Evolutionary conservation across 306 rosid genomes (phyloP), one percentile per base, ranked within the genome.

Genomic region (Citrullus amarus): DNA sequence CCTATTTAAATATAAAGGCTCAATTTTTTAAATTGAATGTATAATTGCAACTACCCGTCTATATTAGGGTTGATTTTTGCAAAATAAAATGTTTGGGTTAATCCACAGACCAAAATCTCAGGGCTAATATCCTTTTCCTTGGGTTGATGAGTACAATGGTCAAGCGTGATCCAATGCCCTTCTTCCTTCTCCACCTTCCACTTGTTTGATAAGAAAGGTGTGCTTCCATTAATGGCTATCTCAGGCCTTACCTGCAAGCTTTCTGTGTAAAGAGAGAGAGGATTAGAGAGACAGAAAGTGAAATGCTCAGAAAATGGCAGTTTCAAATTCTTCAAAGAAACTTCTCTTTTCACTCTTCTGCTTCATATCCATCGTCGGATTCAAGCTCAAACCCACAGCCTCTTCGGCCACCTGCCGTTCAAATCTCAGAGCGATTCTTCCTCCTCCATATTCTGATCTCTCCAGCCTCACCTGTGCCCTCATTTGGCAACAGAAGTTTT

Each of bases 371-470:
- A 51, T 30, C 16, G 16, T 50, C 56, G 25, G 56, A 25, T 16
- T 72, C 60, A 16, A 15, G 0, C 58, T 8, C 20, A 34, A 15
- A 50, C 34, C 30, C 18, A 0, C 18, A 18, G 54, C 17, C 73
- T 1, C 1, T 38, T 18, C 48, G 6, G 17, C 4, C 1, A 28
- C 41, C 20, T 73, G 78, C 78, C 32, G 9, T 9, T 0, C 28
- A 0, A 30, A 73, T 8, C 60, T 30, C 22, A 15, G n/a, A 15
- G 0, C 9, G 2, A 32, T 73, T 51, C 78, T 73, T 34, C 78
- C 78, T 30, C 25, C 43, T 25, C 78, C 78, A 16, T 73, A 73
- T 9, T 73, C 78, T 16, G 78, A 73, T 30, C 78, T 73, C 44
- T 73, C 78, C 22, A 32, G 30, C 78, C 78, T 73, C 30, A 2